A percentile compares a stretch with the other conserved stretches of the same genome.
phyloP scores from a whole-genome alignment of 306 rosid genomes.

The Cucurbita pepo region DNA sequence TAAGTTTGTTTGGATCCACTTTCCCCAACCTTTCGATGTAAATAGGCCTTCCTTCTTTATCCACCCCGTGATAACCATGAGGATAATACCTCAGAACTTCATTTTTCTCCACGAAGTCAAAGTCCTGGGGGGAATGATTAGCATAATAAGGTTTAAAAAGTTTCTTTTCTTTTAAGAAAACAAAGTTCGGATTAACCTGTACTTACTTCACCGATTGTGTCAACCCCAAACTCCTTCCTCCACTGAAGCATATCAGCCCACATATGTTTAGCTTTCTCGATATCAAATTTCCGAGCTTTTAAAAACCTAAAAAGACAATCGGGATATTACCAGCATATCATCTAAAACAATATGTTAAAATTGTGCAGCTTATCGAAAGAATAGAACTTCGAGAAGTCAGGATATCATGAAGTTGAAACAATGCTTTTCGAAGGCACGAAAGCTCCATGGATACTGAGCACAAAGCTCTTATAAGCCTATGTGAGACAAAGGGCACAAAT shows the following conservation, averaged over 20 bases:
- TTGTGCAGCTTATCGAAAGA: neutral
- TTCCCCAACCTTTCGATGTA: slow-evolving; percentile 92
- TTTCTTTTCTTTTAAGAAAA: neutral
- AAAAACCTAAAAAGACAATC: slow-evolving; percentile 36
- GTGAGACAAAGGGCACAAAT: neutral
- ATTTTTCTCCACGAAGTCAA: slow-evolving; percentile 57
- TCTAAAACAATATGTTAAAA: neutral
- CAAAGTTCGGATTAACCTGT: neutral
- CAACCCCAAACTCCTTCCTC: slow-evolving; percentile 76
- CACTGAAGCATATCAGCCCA: slow-evolving; percentile 93
- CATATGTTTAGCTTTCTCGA: slow-evolving; percentile 88
- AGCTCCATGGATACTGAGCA: neutral
- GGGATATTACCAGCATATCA: slow-evolving; percentile 1
- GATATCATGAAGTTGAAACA: neutral
- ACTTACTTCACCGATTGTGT: slow-evolving; percentile 63
- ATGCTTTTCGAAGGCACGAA: neutral
- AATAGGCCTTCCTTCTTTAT: slow-evolving; percentile 93
- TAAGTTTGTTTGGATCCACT: slow-evolving; percentile 82
- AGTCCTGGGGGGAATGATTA: slow-evolving; percentile 40
- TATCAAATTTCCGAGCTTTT: slow-evolving; percentile 87
- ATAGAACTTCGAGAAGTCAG: neutral
- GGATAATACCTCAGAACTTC: slow-evolving; percentile 77
- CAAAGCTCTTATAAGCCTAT: neutral
- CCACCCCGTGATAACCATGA: slow-evolving; percentile 91
- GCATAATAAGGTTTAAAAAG: neutral